Percentiles rank a stretch among this genome's conserved stretches.
These are phyloP conservation scores for Paramecium bursaria DNA, from an alignment of 73 alveolate genomes.

Conservation along the genomic window DNA sequence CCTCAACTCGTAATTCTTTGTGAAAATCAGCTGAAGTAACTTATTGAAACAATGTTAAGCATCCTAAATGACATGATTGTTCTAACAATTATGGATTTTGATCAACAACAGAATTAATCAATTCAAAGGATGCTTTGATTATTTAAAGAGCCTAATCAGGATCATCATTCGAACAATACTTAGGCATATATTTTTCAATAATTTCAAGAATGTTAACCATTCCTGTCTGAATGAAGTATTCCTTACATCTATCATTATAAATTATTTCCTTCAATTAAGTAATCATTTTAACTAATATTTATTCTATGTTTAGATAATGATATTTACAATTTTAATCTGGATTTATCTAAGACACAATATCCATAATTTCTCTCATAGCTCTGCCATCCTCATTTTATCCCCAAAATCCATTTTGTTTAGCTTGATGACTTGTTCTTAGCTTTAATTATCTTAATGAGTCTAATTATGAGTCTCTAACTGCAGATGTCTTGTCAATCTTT, in stretches of 20 bases:
- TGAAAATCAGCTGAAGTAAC: conserved; percentile 64
- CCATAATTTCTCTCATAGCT: conserved; percentile 50
- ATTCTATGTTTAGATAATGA: no score
- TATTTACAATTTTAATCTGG: neutral
- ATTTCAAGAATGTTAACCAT: neutral
- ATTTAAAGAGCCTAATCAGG: conserved; percentile 58
- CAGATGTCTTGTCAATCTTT: conserved; percentile 20
- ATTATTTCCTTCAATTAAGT: conserved; percentile 7
- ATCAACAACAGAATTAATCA: conserved; percentile 68
- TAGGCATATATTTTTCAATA: conserved; percentile 63
- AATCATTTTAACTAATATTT: no score
- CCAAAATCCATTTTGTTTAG: conserved; percentile 57
- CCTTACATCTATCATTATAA: conserved; percentile 47
- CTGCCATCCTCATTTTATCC: conserved; percentile 59
- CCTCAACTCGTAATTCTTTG: conserved; percentile 74
- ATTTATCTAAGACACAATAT: conserved; percentile 4
- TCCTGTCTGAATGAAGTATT: conserved; percentile 41
- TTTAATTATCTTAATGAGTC: conserved; percentile 56
- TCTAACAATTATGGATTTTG: conserved; percentile 61
- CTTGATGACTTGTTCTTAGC: conserved; percentile 25
- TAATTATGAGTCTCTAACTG: conserved; percentile 30
- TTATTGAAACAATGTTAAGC: conserved; percentile 43
- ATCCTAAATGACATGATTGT: conserved; percentile 66
- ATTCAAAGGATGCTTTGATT: conserved; percentile 54
- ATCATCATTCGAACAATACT: conserved; percentile 39